Base-by-base conservation (phyloP, 2,329 filamentous ascomycete genomes). In the Chalaropsis thielavioides region DNA sequence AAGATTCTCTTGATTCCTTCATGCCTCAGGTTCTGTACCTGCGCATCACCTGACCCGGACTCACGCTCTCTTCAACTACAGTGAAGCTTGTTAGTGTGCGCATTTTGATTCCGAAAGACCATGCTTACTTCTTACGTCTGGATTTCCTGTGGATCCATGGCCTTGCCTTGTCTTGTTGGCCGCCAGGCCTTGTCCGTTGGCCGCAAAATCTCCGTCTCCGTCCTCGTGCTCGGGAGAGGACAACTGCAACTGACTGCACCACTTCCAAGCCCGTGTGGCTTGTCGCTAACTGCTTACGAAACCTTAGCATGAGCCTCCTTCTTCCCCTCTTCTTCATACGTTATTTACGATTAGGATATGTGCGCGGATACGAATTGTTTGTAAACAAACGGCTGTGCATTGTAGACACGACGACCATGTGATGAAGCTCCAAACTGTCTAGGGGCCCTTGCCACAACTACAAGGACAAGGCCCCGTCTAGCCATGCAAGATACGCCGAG, bases 401-500 rank as follows among this genome's bases (percentile, higher is more conserved):
- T 46, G 41, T 62, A 62, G 60, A 62, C 60, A 46, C 17, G 22
- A 46, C 41, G 60, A 62, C 41, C 38, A 46, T 62, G 41, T 35
- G 41, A 56, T 31, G 24, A 31, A 8, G 51, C 51, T 56, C 27
- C 15, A 56, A 19, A 24, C 51, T 56, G 27, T 35, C 51, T 56
- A 27, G 51, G 51, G 24, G 17, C 51, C 51, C 51, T 56, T 7
- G 51, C 27, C 51, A 56, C 5, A 56, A 10, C 15, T 56, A 35
- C 51, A 31, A 56, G 51, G 51, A 15, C 51, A 56, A 56, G 51
- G 51, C 5, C 51, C 15, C 13, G 10, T 31, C 31, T 6, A 31
- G 27, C 27, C 24, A 35, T 56, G 15, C 51, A 56, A 31, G 51
- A 35, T 31, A 35, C 22, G 51, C 51, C 27, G 51, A 56, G 51